These are phyloP conservation scores for Penicillium chermesinum DNA, from an alignment of 495 filamentous ascomycete species.

Conservation along the genomic window DNA sequence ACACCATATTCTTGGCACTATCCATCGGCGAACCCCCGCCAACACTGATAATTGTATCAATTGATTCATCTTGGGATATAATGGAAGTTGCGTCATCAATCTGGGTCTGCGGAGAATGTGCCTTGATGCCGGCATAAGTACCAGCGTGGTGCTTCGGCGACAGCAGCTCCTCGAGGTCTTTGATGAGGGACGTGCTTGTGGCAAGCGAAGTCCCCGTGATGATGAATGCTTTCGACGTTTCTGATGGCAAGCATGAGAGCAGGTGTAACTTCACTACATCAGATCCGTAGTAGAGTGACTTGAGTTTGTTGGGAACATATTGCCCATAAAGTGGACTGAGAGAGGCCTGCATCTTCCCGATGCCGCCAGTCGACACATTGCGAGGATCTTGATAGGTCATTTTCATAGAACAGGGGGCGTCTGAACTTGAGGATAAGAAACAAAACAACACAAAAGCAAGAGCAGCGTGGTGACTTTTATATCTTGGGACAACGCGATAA, in stretches of 20 bases:
- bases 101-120: not conserved
- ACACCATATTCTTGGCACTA: not conserved
- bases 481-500: no score
- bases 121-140: not conserved
- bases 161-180: not conserved
- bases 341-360: not conserved
- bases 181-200: not conserved
- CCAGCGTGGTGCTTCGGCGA: not conserved
- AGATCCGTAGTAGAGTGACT: not conserved
- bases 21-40: slow-evolving; percentile 1
- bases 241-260: not conserved
- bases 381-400: not conserved
- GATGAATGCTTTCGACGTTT: not conserved
- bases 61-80: not conserved
- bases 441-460: no score
- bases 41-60: slow-evolving; percentile 1
- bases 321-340: not conserved
- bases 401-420: no score
- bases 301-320: not conserved
- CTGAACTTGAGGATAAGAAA: not conserved
- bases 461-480: no score
- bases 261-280: not conserved
- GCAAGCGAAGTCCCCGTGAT: not conserved
- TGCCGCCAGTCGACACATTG: not conserved
- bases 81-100: not conserved